Evolutionary conservation across 2,329 filamentous ascomycete genomes (phyloP).

Genomic region (Phaeosphaeriaceae sp.): DNA sequence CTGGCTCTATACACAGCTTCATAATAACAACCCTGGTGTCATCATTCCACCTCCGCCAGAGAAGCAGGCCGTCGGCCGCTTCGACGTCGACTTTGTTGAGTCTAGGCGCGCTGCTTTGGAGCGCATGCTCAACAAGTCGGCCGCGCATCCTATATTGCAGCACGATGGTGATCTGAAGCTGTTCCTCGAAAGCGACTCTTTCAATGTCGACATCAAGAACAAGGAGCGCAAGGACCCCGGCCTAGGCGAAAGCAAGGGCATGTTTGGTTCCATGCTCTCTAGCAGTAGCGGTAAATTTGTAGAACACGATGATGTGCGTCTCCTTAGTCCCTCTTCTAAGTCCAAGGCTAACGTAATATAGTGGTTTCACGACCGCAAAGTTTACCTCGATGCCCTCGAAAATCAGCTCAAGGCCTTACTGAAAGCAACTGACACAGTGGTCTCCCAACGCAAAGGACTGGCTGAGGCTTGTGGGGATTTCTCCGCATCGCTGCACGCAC

Average conservation of each 20-base stretch:
- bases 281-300: slow-evolving; percentile 84
- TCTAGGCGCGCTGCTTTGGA: slow-evolving; percentile 88
- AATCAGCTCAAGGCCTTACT: slow-evolving; percentile 87
- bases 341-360: slow-evolving; percentile 44
- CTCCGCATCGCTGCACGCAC: slow-evolving; percentile 86
- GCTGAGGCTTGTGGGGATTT: slow-evolving; percentile 94
- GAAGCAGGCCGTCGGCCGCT: slow-evolving; percentile 95
- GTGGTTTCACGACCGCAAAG: slow-evolving; percentile 97
- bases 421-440: slow-evolving; percentile 93
- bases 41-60: slow-evolving; percentile 96
- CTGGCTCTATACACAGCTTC: slow-evolving; percentile 95
- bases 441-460: slow-evolving; percentile 88
- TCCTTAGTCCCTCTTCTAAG: background rate
- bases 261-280: slow-evolving; percentile 82
- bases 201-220: slow-evolving; percentile 97
- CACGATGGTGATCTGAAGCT: slow-evolving; percentile 94
- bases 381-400: slow-evolving; percentile 93
- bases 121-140: slow-evolving; percentile 97
- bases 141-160: slow-evolving; percentile 85
- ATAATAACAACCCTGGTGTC: slow-evolving; percentile 92
- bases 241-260: slow-evolving; percentile 87
- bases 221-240: slow-evolving; percentile 91
- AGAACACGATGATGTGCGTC: slow-evolving; percentile 89
- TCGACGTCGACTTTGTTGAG: slow-evolving; percentile 97
- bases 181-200: slow-evolving; percentile 94